Conservation (phyloP, 2,329 filamentous ascomycete genomes). For the Talaromyces sp. region DNA sequence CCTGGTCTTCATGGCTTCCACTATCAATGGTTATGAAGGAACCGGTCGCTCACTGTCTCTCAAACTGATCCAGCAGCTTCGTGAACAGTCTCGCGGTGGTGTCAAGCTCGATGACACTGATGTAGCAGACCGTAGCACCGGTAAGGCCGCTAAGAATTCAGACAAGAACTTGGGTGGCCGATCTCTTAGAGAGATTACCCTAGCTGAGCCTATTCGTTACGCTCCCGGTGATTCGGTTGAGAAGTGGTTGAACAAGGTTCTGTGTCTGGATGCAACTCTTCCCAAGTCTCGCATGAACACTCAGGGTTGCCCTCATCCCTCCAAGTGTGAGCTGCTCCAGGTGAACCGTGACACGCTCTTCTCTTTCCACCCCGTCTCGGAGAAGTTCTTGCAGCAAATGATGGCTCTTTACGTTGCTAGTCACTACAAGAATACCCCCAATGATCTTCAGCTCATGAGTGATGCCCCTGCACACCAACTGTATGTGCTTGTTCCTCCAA, state of each 20-base stretch:
- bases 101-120: constrained; percentile 63
- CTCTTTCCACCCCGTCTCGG: constrained; percentile 95
- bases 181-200: constrained; percentile 85
- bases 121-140: constrained; percentile 77
- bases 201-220: constrained; percentile 94
- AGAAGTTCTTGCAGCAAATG: constrained; percentile 97
- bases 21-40: constrained; percentile 98
- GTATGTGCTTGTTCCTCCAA: constrained; percentile 88
- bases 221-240: constrained; percentile 88
- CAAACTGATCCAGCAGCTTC: constrained; percentile 94
- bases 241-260: constrained; percentile 91
- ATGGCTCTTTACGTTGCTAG: constrained; percentile 96
- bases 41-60: constrained; percentile 92
- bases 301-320: constrained; percentile 84
- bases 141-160: constrained; percentile 67
- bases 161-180: constrained; percentile 67
- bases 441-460: constrained; percentile 97
- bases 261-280: constrained; percentile 91
- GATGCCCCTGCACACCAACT: constrained; percentile 96
- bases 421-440: constrained; percentile 97
- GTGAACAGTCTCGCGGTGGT: constrained; percentile 80
- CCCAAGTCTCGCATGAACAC: constrained; percentile 73
- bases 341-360: constrained; percentile 98
- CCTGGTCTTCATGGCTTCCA: constrained; percentile 98
- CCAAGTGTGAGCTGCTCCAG: constrained; percentile 85